Conservation (phyloP, 495 filamentous ascomycete genomes). For the Talaromyces proteolyticus region DNA sequence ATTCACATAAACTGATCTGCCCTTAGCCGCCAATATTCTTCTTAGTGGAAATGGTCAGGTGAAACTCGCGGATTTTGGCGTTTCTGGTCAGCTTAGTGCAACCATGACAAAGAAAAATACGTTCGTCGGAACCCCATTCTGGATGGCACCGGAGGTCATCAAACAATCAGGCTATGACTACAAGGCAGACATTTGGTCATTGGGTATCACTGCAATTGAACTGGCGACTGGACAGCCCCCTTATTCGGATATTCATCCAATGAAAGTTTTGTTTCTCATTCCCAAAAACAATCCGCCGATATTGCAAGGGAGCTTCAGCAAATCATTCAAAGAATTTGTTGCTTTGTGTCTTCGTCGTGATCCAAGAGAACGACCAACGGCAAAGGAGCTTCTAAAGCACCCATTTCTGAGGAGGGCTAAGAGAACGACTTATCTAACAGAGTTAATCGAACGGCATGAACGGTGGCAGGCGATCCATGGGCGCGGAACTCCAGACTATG, state of each 20-base stretch:
- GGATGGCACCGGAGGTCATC: constrained; percentile 99
- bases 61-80: constrained; percentile 95
- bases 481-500: constrained; percentile 46
- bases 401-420: constrained; percentile 86
- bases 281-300: constrained; percentile 87
- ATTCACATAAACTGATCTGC: constrained; percentile 9
- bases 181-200: constrained; percentile 98
- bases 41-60: constrained; percentile 87
- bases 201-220: constrained; percentile 97
- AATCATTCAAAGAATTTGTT: constrained; percentile 91
- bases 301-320: constrained; percentile 80
- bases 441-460: constrained; percentile 84
- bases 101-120: constrained; percentile 99
- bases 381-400: constrained; percentile 82
- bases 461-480: constrained; percentile 72
- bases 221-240: constrained; percentile 90
- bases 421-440: constrained; percentile 83
- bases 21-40: constrained; percentile 82
- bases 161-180: constrained; percentile 97
- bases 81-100: constrained; percentile 92
- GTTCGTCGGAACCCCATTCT: constrained; percentile 97
- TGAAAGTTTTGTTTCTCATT: constrained; percentile 97
- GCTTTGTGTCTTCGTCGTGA: constrained; percentile 82
- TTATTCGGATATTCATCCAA: constrained; percentile 94
- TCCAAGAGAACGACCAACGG: constrained; percentile 79